Evolutionary conservation across 495 filamentous ascomycete genomes (phyloP).

Genomic region (Platismatia glauca): DNA sequence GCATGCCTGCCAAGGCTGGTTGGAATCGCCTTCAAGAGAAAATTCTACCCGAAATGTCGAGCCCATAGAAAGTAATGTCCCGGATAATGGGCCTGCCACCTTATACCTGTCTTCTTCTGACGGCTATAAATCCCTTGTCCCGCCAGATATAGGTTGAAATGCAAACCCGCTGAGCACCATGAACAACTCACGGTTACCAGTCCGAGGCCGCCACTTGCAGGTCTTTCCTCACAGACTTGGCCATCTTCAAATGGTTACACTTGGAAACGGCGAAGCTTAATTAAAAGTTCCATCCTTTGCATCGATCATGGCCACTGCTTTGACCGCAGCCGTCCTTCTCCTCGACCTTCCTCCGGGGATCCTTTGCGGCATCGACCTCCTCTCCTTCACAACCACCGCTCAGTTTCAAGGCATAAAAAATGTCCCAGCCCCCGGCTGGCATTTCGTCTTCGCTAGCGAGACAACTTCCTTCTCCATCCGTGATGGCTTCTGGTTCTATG

Average conservation of each 20-base stretch:
- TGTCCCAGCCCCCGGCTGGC: slow-evolving; percentile 47
- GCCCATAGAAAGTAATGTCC: background rate
- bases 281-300: background rate
- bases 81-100: background rate
- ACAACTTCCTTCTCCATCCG: slow-evolving; percentile 48
- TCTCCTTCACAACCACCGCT: slow-evolving; percentile 45
- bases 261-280: background rate
- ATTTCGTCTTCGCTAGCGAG: slow-evolving; percentile 53
- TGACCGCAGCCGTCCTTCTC: slow-evolving; percentile 38
- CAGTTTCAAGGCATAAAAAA: slow-evolving; percentile 54
- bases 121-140: background rate
- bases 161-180: background rate
- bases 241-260: background rate
- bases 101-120: background rate
- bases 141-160: background rate
- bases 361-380: slow-evolving; percentile 44
- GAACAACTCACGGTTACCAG: background rate
- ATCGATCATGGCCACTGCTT: background rate
- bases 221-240: background rate
- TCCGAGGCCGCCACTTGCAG: background rate
- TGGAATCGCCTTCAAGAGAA: background rate
- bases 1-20: background rate
- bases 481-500: slow-evolving; percentile 54
- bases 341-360: slow-evolving; percentile 43
- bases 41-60: background rate